These are phyloP conservation scores for Ambrosia hybrid DNA, from an alignment of 140 eudicot species.

Conservation along the genomic window DNA sequence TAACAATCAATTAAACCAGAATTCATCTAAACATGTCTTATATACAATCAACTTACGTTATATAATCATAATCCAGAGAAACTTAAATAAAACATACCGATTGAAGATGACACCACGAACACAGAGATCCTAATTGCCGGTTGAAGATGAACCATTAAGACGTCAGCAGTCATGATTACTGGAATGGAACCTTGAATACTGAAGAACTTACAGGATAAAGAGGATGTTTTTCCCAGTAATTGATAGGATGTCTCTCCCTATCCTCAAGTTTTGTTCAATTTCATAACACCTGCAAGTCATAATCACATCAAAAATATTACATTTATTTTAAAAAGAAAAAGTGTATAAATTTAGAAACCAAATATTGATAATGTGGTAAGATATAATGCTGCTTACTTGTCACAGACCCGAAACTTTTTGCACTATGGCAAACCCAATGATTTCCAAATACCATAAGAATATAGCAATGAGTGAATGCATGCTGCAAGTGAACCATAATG, in stretches of 20 bases:
- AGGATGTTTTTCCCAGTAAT: slow-evolving; percentile 66
- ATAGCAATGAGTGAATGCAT: slow-evolving; percentile 88
- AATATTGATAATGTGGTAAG: background rate
- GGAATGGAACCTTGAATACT: slow-evolving; percentile 7
- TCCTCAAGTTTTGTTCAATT: slow-evolving; percentile 75
- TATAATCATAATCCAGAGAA: too few relatives aligned
- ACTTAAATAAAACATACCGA: too few relatives aligned
- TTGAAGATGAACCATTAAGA: too few relatives aligned
- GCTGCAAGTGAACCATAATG: slow-evolving; percentile 97
- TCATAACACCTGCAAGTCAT: slow-evolving; percentile 68
- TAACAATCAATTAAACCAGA: too few relatives aligned
- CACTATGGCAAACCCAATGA: slow-evolving; percentile 88
- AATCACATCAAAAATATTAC: slow-evolving; percentile 13
- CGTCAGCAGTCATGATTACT: background rate
- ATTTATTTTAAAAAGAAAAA: background rate
- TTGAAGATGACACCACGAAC: too few relatives aligned
- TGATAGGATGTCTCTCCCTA: slow-evolving; percentile 76
- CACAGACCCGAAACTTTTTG: slow-evolving; percentile 90
- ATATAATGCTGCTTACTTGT: slow-evolving; percentile 56
- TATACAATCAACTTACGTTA: too few relatives aligned
- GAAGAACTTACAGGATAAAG: slow-evolving; percentile 49
- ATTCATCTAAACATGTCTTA: too few relatives aligned
- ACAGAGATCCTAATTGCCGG: too few relatives aligned
- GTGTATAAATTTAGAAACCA: background rate
- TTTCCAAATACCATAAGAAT: slow-evolving; percentile 78